Percentiles rank a stretch among this genome's conserved stretches.
phyloP scores from a whole-genome alignment of 352 stramenopile genomes.

The Saprolegnia diclina region DNA sequence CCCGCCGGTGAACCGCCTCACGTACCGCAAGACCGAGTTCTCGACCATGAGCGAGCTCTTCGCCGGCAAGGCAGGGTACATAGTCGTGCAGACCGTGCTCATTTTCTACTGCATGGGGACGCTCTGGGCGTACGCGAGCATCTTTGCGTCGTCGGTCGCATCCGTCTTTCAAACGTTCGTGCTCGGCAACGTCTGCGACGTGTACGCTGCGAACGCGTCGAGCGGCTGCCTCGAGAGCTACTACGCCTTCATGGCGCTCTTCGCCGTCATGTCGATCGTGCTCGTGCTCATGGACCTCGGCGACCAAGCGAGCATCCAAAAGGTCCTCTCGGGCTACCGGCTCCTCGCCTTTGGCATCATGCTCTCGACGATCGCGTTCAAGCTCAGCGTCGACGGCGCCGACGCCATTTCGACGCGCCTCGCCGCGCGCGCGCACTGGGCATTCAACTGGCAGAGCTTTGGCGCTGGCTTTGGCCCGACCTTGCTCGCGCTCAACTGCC shows the following conservation, averaged over 20 bases:
- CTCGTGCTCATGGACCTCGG: conserved; percentile 84
- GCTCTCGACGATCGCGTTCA: conserved; percentile 68
- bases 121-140: conserved; percentile 77
- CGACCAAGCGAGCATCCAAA: conserved; percentile 74
- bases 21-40: conserved; percentile 85
- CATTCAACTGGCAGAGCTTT: conserved; percentile 76
- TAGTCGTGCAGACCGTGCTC: conserved; percentile 63
- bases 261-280: conserved; percentile 61
- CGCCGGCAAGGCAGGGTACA: conserved; percentile 59
- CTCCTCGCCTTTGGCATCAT: conserved; percentile 74
- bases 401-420: conserved; percentile 42
- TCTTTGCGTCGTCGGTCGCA: conserved; percentile 80
- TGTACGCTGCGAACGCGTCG: conserved; percentile 45
- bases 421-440: conserved; percentile 34
- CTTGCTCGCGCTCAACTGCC: conserved; percentile 79
- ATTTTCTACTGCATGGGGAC: conserved; percentile 68
- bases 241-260: conserved; percentile 72
- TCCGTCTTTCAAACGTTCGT: conserved; percentile 76
- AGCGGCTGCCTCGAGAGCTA: conserved; percentile 56
- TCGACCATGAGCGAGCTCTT: conserved; percentile 78
- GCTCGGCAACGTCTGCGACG: conserved; percentile 56
- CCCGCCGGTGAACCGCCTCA: conserved; percentile 58
- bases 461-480: conserved; percentile 75
- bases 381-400: conserved; percentile 53
- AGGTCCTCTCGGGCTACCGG: conserved; percentile 75